Evolutionary conservation across 192 early-diverging fungal species (phyloP), one percentile per base, ranked within the genome.

Genomic region (Piromyces finnis): DNA sequence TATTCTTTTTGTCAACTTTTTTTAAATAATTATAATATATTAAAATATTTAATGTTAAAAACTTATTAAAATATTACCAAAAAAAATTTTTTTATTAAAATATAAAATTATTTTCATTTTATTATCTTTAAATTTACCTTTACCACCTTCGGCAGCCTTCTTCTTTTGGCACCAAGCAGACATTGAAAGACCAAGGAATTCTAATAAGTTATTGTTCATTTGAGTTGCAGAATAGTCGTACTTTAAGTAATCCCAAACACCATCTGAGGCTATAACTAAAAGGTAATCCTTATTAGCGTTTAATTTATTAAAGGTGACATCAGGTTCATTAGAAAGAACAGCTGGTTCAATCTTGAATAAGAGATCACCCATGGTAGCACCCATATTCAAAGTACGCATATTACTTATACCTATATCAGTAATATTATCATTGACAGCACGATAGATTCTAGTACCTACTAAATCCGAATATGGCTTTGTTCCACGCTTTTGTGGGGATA

Each of bases 361-460:
- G 30, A 91, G 77, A 78, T 91, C 90, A 68, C 90, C 90, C 89
- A 91, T 90, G 26, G 90, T 91, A 1, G 86, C 87, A 27, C 88
- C 85, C 78, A 91, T 83, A 84, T 91, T 91, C 35, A 91, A 83
- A 5, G 90, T 91, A 41, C 90, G 83, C 16, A 84, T 78, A 81
- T 91, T 85, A 16, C 84, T 86, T n/a, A 88, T 87, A 15, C 90
- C 90, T 37, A 91, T 86, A 28, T 84, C 81, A 26, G 82, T 80
- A 16, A 91, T 86, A 29, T 83, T 83, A 18, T 85, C 78, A 26
- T 78, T 83, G 5, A 85, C 82, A 78, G 89, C 88, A 17, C 90
- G 83, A 82, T 88, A 89, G 29, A 91, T 86, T 17, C 90, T 84
- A 77, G 87, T 84, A 59, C 86, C 83, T 12, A 78, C 81, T 18